Conservation (phyloP, 148 eudicot species). For the Chenopodium quinoa region DNA sequence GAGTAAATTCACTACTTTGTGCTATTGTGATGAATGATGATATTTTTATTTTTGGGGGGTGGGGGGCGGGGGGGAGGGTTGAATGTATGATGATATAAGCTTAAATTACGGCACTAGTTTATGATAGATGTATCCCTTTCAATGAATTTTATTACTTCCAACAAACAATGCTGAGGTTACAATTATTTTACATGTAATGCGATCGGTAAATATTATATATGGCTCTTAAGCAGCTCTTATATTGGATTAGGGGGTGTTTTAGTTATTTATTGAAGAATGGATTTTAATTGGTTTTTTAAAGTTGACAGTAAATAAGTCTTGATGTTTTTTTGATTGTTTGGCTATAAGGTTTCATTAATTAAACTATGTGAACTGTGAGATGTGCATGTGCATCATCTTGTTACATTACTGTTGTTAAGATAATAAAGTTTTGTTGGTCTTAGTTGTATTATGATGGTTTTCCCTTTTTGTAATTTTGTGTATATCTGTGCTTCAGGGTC, state of each 20-base stretch:
- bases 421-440: background rate
- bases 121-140: too few relatives aligned
- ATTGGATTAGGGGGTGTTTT: background rate
- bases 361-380: background rate
- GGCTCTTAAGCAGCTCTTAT: background rate
- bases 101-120: too few relatives aligned
- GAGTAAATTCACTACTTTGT: too few relatives aligned
- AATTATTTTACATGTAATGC: background rate
- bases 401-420: background rate
- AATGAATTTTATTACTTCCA: background rate
- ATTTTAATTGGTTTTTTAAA: background rate
- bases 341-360: background rate
- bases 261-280: background rate
- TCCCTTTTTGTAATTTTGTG: conserved; percentile 5
- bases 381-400: background rate
- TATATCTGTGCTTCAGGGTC: conserved; percentile 47
- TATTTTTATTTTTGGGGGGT: too few relatives aligned
- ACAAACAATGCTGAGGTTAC: background rate
- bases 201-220: background rate
- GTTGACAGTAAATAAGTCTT: background rate
- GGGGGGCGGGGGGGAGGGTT: too few relatives aligned
- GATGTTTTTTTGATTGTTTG: background rate
- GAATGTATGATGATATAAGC: too few relatives aligned
- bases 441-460: background rate
- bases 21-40: too few relatives aligned